Percentiles rank a stretch among this genome's conserved stretches.
phyloP scores from a whole-genome alignment of 257 asterid genomes.

The Echites panduratus region DNA sequence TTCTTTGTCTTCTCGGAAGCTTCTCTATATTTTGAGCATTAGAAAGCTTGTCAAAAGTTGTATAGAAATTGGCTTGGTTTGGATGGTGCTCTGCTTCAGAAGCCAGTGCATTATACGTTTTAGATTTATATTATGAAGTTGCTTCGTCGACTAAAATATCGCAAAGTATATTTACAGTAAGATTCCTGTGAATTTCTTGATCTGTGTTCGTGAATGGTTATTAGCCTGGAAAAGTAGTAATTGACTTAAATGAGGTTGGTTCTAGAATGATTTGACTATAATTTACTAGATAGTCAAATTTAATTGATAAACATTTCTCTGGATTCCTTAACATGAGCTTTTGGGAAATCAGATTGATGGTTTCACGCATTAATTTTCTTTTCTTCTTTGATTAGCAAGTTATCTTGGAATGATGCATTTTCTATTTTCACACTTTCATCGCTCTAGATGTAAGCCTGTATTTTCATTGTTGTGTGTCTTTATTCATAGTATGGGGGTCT shows the following conservation, averaged over 20 bases:
- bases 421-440: background rate
- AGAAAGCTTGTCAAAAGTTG: background rate
- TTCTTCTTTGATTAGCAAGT: background rate
- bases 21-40: background rate
- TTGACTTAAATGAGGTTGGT: background rate
- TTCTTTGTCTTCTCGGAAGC: background rate
- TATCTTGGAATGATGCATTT: background rate
- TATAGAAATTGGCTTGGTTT: background rate
- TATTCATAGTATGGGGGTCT: background rate
- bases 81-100: background rate
- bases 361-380: background rate
- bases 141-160: background rate
- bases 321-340: background rate
- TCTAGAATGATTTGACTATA: background rate
- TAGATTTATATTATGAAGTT: background rate
- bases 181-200: background rate
- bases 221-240: background rate
- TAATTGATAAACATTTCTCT: background rate
- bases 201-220: background rate
- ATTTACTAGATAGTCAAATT: background rate
- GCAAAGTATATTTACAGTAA: background rate
- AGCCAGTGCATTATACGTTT: background rate
- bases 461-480: background rate
- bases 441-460: background rate
- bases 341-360: background rate